Evolutionary conservation across 306 rosid species (phyloP).

Genomic region (Betula pendula): DNA sequence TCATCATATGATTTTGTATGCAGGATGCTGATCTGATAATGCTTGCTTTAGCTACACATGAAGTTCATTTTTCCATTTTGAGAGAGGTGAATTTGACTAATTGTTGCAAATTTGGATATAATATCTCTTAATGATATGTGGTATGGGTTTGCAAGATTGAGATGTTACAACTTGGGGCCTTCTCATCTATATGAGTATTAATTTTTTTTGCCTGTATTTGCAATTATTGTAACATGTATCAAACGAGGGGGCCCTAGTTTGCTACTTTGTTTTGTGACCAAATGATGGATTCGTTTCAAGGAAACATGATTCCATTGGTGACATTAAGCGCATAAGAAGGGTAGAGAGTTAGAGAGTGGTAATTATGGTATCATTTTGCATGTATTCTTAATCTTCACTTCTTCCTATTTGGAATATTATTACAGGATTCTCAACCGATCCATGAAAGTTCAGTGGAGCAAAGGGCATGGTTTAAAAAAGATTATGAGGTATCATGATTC

Average conservation of each 20-base stretch:
- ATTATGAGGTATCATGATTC: slow-evolving; percentile 40
- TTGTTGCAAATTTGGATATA: background rate
- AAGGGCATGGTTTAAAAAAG: background rate
- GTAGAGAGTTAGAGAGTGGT: too few species aligned
- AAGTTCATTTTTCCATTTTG: slow-evolving; percentile 60
- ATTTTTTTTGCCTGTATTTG: too few species aligned
- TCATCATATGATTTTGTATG: background rate
- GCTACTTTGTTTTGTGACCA: too few species aligned
- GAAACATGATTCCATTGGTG: too few species aligned
- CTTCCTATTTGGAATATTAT: background rate
- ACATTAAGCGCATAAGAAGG: too few species aligned
- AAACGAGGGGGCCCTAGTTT: too few species aligned
- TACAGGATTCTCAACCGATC: background rate
- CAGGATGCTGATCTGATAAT: slow-evolving; percentile 70
- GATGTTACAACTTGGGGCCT: too few species aligned
- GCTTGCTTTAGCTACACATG: slow-evolving; percentile 58
- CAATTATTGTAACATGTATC: too few species aligned
- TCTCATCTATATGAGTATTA: too few species aligned
- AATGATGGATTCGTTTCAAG: too few species aligned
- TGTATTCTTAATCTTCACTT: background rate
- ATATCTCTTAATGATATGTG: too few species aligned
- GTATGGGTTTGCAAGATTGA: background rate
- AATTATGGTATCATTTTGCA: too few species aligned
- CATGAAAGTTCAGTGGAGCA: background rate
- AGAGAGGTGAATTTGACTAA: slow-evolving; percentile 47